Conservation (phyloP, 371 early-diverging fungal genomes). For the Rhizopus delemar region DNA sequence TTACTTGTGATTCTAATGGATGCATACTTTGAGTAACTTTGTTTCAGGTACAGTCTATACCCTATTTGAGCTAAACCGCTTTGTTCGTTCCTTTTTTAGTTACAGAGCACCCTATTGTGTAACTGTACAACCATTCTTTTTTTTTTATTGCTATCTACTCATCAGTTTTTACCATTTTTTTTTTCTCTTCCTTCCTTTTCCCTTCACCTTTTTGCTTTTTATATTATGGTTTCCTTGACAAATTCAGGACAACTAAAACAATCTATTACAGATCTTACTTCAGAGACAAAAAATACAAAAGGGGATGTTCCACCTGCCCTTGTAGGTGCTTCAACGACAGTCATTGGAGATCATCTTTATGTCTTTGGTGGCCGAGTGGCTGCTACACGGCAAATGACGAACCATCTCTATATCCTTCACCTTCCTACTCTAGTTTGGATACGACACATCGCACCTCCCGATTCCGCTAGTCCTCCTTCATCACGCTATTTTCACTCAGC, state of each 20-base stretch:
- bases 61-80: constrained; percentile 1
- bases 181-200: background rate
- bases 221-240: constrained; percentile 3
- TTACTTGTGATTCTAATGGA: too few species aligned
- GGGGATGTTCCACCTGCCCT: constrained; percentile 80
- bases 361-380: constrained; percentile 79
- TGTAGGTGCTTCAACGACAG: constrained; percentile 75
- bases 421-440: constrained; percentile 67
- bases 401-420: constrained; percentile 71
- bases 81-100: background rate
- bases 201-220: background rate
- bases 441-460: constrained; percentile 48
- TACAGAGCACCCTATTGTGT: constrained; percentile 1
- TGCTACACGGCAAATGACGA: constrained; percentile 68
- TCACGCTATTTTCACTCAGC: constrained; percentile 82
- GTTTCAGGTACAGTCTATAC: too few species aligned
- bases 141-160: background rate
- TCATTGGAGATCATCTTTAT: constrained; percentile 65
- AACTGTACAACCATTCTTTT: background rate
- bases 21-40: too few species aligned
- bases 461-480: constrained; percentile 48
- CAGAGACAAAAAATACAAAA: constrained; percentile 45
- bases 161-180: background rate
- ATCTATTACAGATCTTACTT: constrained; percentile 25
- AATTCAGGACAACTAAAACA: constrained; percentile 10